Conservation (phyloP, 352 stramenopile genomes). For the Phytophthora multivora region DNA sequence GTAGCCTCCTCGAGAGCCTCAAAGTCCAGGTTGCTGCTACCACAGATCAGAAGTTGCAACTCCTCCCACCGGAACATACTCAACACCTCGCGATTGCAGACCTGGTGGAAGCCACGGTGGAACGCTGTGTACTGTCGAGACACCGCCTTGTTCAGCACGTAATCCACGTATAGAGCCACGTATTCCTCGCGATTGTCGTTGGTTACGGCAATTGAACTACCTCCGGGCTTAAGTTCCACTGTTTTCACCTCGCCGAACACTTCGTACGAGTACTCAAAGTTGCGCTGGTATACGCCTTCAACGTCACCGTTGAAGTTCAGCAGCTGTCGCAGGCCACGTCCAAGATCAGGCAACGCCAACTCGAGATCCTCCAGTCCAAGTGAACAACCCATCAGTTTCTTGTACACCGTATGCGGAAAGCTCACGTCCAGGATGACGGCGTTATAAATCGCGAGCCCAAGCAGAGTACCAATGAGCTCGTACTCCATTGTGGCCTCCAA, state of each 20-base stretch:
- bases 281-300: slow-evolving; percentile 69
- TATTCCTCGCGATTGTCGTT: slow-evolving; percentile 75
- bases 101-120: slow-evolving; percentile 75
- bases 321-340: slow-evolving; percentile 66
- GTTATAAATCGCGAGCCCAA: slow-evolving; percentile 88
- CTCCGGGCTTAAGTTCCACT: slow-evolving; percentile 70
- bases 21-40: slow-evolving; percentile 78
- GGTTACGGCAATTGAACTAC: slow-evolving; percentile 64
- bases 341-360: slow-evolving; percentile 56
- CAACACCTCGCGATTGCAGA: slow-evolving; percentile 74
- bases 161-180: slow-evolving; percentile 74
- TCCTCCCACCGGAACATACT: slow-evolving; percentile 85
- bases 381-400: slow-evolving; percentile 70
- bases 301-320: slow-evolving; percentile 74
- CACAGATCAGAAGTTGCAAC: slow-evolving; percentile 77
- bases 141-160: slow-evolving; percentile 67
- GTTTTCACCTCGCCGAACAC: slow-evolving; percentile 82
- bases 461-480: slow-evolving; percentile 83
- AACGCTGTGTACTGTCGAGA: slow-evolving; percentile 73
- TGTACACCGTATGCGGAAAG: slow-evolving; percentile 85
- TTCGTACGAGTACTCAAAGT: slow-evolving; percentile 85
- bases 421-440: slow-evolving; percentile 82
- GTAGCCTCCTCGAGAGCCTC: slow-evolving; percentile 75
- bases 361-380: slow-evolving; percentile 69
- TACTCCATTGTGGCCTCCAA: slow-evolving; percentile 86